Evolutionary conservation across 2,329 filamentous ascomycete genomes (phyloP), one percentile per base, ranked within the genome.

Genomic region (Alternaria sp.): DNA sequence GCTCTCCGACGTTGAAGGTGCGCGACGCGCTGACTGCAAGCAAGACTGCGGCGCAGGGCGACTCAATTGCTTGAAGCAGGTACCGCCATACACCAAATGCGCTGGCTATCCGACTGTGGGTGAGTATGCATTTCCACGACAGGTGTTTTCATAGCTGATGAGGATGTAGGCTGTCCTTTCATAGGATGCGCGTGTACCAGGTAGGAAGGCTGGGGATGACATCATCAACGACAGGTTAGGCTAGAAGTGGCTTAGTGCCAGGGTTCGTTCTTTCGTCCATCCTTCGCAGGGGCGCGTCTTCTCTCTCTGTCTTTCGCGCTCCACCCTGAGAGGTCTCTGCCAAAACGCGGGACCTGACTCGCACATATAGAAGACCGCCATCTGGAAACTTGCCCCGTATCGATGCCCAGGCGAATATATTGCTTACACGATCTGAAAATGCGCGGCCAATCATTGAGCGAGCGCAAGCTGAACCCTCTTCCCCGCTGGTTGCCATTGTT

Each of bases 1-100:
- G 52, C 12, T 9, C 45, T 13, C 32, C 51, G 4, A 17, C 52
- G 4, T 19, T 56, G 10, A 59, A 36, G 23, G 12, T 46, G 15
- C 30, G 26, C 23, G 58, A 46, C 17, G 54, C 19, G 21, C 13
- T 26, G 7, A 50, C n/a, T 7, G 19, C 4, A 36, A 26, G 7
- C 2, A 19, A 65, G 63, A 62, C 30, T 65, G 63, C 40, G 60
- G 57, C 23, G 52, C 60, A 2, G 59, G 52, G 12, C 12, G 47
- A 25, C 26, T 63, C 21, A 62, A 60, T 8, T 63, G 60, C 40
- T 50, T 57, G 44, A 63, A 57, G 26, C 59, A 62, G 19, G 51
- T 57, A 15, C 51, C 52, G 4, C 21, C 40, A 26, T 43, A 45
- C 28, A 44, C 52, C 12, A 45, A 19, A 30, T 58, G 44, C 26